Evolutionary conservation across 108 stramenopile species (phyloP).

Genomic region (Cylindrotheca fusiformis): DNA sequence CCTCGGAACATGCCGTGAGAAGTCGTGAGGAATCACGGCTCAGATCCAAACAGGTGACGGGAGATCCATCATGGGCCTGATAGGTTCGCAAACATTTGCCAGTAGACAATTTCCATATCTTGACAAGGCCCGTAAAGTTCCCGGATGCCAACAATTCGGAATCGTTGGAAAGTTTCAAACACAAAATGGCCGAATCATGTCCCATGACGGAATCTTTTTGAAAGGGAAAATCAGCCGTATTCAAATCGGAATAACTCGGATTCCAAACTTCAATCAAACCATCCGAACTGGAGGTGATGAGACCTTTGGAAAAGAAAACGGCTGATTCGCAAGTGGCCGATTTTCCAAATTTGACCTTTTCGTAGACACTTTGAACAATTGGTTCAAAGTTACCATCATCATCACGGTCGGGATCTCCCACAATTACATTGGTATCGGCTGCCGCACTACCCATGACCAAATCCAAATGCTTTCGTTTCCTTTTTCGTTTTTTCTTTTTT

Average conservation of each 20-base stretch:
- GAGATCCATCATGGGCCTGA: constrained; percentile 51
- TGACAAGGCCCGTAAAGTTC: constrained; percentile 64
- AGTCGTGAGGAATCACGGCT: constrained; percentile 64
- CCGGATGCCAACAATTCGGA: constrained; percentile 84
- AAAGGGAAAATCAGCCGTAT: constrained; percentile 60
- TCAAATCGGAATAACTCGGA: constrained; percentile 52
- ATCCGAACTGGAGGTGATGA: constrained; percentile 89
- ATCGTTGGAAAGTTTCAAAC: constrained; percentile 81
- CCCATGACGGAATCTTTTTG: constrained; percentile 87
- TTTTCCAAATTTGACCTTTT: constrained; percentile 81
- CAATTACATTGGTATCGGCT: constrained; percentile 30
- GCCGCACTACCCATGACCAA: constrained; percentile 63
- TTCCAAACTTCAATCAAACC: constrained; percentile 97
- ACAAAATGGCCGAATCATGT: constrained; percentile 62
- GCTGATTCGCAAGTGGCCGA: constrained; percentile 71
- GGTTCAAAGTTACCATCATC: constrained; percentile 16
- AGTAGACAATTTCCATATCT: constrained; percentile 76
- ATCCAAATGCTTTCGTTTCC: constrained; percentile 58
- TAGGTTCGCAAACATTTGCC: constrained; percentile 79
- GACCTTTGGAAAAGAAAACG: constrained; percentile 55
- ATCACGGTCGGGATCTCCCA: constrained; percentile 22
- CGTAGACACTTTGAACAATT: constrained; percentile 9
- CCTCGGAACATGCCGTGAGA: constrained; percentile 71
- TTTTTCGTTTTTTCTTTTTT: constrained; percentile 25
- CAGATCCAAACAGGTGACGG: constrained; percentile 60